Percentiles rank a stretch among this genome's conserved stretches.
Evolutionary conservation across 805 yeast genomes (phyloP).

Genomic region (Danielozyma ontarioensis): DNA sequence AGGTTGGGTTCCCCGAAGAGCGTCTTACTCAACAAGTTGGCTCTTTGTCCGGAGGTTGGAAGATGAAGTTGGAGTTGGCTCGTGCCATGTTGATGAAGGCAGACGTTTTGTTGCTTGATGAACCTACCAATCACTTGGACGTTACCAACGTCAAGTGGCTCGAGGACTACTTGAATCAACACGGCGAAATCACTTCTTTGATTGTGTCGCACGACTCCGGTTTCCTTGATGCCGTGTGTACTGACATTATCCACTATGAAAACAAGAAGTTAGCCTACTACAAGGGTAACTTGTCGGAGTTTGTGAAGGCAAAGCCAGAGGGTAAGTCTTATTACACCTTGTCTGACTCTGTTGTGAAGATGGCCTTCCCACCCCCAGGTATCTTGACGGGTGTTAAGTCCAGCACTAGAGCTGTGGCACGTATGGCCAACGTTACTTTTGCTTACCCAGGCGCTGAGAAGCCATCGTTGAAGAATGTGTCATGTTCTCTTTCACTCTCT

Average conservation of each 20-base stretch:
- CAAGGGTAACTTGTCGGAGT: slow-evolving; percentile 91
- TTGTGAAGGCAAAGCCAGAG: slow-evolving; percentile 89
- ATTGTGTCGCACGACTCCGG: slow-evolving; percentile 98
- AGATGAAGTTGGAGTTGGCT: slow-evolving; percentile 97
- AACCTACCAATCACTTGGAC: slow-evolving; percentile 98
- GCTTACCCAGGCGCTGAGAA: slow-evolving; percentile 84
- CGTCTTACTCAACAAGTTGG: slow-evolving; percentile 90
- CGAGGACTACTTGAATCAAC: slow-evolving; percentile 76
- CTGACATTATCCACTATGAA: slow-evolving; percentile 95
- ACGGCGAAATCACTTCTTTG: slow-evolving; percentile 85
- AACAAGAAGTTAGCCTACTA: slow-evolving; percentile 90
- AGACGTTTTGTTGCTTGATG: slow-evolving; percentile 89
- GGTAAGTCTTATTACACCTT: slow-evolving; percentile 94
- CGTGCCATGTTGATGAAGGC: slow-evolving; percentile 98
- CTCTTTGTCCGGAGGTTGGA: slow-evolving; percentile 98
- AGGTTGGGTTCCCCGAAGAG: slow-evolving; percentile 89
- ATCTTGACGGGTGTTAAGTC: slow-evolving; percentile 96
- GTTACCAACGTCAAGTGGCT: slow-evolving; percentile 92
- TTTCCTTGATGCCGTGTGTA: slow-evolving; percentile 90
- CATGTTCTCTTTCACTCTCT: slow-evolving; percentile 89
- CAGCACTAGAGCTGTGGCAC: slow-evolving; percentile 87
- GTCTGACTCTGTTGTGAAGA: slow-evolving; percentile 86
- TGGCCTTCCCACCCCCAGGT: slow-evolving; percentile 99
- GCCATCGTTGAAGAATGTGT: slow-evolving; percentile 73
- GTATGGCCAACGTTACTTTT: slow-evolving; percentile 80